Base-by-base conservation (phyloP, 1,284 basidiomycete species). In the Ustilago crameri region DNA sequence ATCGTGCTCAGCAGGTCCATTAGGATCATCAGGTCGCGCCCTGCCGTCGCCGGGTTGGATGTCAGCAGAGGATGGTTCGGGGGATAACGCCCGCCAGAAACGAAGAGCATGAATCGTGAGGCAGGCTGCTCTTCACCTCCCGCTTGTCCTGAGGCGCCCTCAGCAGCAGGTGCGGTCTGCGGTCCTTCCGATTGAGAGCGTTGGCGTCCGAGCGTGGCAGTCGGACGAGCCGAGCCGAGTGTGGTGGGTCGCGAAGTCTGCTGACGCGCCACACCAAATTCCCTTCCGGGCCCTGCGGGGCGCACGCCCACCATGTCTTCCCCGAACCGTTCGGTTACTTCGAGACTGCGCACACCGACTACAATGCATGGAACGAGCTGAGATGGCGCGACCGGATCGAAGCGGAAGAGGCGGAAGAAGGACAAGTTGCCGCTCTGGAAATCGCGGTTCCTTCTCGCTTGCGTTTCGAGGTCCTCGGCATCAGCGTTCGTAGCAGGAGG, bases 391-490 rank as follows among this genome's bases (percentile, higher is more conserved):
- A 62, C 54, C 0, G 70, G 74, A 24, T 81, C 76, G 37, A 82
- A 81, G 9, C 79, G 68, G 69, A 76, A 80, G 24, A 81, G 61
- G 7, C 80, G 79, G 75, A 78, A 82, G 57, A 82, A 82, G 18
- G 76, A 74, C 7, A 82, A 63, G 35, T 81, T 75, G 24, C 78
- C 79, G 23, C 63, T 57, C 53, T 75, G 63, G 34, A 82, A 51
- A 41, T 82, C 80, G 20, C 66, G 50, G 12, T 75, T 56, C 8
- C 79, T 56, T 32, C 79, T 56, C 3, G 52, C 63, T 24, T 59
- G 55, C 27, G 66, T 54, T 42, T 72, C 72, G 24, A 51, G 37
- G 23, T 63, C 52, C 14, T 52, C 62, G 35, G 38, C 43, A n/a
- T 26, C 47, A 5, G 26, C 2, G 9, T 20, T 20, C 3, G 38